Evolutionary conservation across 345 rosid genomes (phyloP).

Genomic region (Lepidium sativum): DNA sequence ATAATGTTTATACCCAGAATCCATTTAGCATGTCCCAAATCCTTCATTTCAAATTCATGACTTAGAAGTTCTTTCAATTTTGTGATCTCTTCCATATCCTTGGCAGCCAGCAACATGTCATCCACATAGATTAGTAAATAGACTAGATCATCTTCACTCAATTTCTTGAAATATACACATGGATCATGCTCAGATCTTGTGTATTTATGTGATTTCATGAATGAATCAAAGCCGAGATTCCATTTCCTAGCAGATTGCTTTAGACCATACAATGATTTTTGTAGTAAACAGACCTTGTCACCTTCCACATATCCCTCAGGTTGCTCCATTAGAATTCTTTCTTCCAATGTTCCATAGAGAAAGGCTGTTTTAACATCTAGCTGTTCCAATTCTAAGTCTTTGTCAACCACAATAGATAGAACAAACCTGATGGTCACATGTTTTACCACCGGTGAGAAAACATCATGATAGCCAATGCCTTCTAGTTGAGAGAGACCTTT

Average conservation of each 20-base stretch:
- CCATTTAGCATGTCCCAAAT: too few relatives aligned
- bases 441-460: background rate
- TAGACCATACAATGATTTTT: background rate
- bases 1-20: too few relatives aligned
- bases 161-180: too few relatives aligned
- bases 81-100: background rate
- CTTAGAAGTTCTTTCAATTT: background rate
- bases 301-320: too few relatives aligned
- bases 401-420: too few relatives aligned
- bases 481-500: background rate
- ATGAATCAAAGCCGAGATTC: background rate
- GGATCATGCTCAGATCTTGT: background rate
- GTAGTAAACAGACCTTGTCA: too few relatives aligned
- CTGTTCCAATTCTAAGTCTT: too few relatives aligned
- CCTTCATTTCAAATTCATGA: too few relatives aligned
- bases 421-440: too few relatives aligned
- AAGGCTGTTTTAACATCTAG: too few relatives aligned
- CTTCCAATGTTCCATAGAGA: too few relatives aligned
- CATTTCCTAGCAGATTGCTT: background rate
- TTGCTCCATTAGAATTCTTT: too few relatives aligned
- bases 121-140: background rate
- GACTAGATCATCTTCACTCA: fast-evolving
- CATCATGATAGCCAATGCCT: background rate
- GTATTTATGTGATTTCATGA: background rate
- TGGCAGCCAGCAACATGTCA: background rate